Base-by-base conservation (phyloP, 2,329 filamentous ascomycete genomes). In the Colletotrichum graminicola region DNA sequence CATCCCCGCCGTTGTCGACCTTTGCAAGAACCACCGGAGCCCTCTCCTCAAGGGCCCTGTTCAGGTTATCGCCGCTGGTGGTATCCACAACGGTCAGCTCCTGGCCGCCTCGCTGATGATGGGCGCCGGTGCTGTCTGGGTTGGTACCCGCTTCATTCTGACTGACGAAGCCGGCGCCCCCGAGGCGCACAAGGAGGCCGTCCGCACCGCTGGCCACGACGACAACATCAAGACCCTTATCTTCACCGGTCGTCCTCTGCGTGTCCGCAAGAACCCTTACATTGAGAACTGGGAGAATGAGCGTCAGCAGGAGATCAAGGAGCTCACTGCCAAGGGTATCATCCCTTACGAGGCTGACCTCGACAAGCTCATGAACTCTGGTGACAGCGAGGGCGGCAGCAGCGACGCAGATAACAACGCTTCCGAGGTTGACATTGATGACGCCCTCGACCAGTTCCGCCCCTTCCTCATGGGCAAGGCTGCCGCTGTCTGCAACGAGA, bases 191-290 rank as follows among this genome's bases (percentile, higher is more conserved):
- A 96, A 98, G 86, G 95, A 99, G 80, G 94, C 95, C 73, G 96
- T 99, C 76, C 90, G 91, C 79, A 98, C 95, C 54, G 90, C 96
- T 63, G 90, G 93, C 76, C 97, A 96, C 82, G 94, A 98, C 83
- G 96, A 99, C 84, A 99, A 97, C 79, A 86, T 98, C 81, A 93
- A 94, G 80, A 99, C 96, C 61, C 94, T 98, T 82, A 99, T 99
- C 85, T 99, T 98, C 89, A 99, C 96, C 68, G 96, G 96, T 67
- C 93, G 96, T 70, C 96, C 96, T 45, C 88, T 99, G 80, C 94
- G 96, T 76, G 96, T 99, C 71, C 92, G 95, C 81, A 96, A 90
- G 80, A 99, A 98, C 86, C 83, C 92, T 8, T 99, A 99, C 84
- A 98, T 99, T 79, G 82, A 90, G 79, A 93, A 97, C 87, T 99